Percentiles rank a stretch among this genome's conserved stretches.
These are phyloP conservation scores for Obba rivulosa DNA, from an alignment of 768 basidiomycete species.

Conservation along the genomic window DNA sequence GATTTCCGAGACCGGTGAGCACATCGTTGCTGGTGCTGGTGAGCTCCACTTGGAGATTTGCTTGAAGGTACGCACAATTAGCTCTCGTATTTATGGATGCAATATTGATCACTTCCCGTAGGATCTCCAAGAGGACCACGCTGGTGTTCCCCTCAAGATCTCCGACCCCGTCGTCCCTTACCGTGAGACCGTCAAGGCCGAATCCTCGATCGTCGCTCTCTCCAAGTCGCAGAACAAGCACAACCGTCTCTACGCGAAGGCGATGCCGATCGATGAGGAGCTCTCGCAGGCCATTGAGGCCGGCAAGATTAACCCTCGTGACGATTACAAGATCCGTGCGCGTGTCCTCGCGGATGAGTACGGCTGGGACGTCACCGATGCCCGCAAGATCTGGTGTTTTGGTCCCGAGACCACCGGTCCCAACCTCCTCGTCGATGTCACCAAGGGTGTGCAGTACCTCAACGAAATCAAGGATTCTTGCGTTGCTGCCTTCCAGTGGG, in stretches of 20 bases:
- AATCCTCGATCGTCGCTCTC: constrained; percentile 92
- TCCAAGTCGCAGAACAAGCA: constrained; percentile 99
- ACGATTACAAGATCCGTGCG: constrained; percentile 97
- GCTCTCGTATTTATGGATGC: background rate
- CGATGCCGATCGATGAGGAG: constrained; percentile 90
- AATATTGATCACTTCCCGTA: constrained; percentile 23
- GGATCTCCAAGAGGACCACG: constrained; percentile 99
- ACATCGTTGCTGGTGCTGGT: constrained; percentile 99
- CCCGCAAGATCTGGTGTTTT: constrained; percentile 99
- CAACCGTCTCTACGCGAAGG: constrained; percentile 96
- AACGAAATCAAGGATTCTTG: constrained; percentile 99
- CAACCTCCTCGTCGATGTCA: constrained; percentile 95
- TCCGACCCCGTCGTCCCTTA: constrained; percentile 98
- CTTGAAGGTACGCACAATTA: constrained; percentile 63
- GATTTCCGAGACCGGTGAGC: constrained; percentile 90
- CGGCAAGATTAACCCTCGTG: constrained; percentile 82
- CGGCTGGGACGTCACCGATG: constrained; percentile 99
- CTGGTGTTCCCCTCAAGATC: constrained; percentile 97
- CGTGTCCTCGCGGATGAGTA: constrained; percentile 93
- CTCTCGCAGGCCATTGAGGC: constrained; percentile 87
- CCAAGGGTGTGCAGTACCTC: constrained; percentile 98
- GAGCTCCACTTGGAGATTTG: constrained; percentile 99
- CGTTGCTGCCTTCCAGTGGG: constrained; percentile 99
- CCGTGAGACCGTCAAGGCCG: constrained; percentile 94
- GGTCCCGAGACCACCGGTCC: constrained; percentile 97